phyloP scores from a whole-genome alignment of 345 rosid genomes.

The Euclidium syriacum region DNA sequence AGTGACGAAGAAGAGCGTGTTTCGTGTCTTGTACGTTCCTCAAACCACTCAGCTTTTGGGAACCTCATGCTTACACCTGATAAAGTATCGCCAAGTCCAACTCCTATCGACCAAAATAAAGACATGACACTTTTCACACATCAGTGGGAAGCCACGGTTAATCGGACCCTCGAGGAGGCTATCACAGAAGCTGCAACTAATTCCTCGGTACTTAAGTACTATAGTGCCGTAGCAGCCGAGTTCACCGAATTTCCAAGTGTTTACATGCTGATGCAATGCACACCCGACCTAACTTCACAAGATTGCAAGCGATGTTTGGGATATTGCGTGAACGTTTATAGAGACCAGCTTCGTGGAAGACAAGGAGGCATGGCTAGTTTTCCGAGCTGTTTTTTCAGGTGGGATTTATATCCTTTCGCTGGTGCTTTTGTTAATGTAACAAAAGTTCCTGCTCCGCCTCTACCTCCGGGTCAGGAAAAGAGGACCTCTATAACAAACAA shows the following conservation, averaged over 20 bases:
- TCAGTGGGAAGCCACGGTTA: too few species aligned
- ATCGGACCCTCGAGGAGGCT: too few species aligned
- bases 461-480: background rate
- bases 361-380: constrained; percentile 28
- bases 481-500: too few species aligned
- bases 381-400: constrained; percentile 38
- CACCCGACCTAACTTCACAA: constrained; percentile 31
- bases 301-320: constrained; percentile 24
- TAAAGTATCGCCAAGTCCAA: too few species aligned
- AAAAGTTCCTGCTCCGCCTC: background rate
- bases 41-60: too few species aligned
- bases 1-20: too few species aligned
- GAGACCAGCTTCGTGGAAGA: constrained; percentile 26
- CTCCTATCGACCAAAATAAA: too few species aligned
- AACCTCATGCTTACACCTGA: too few species aligned
- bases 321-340: background rate
- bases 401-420: constrained; percentile 38
- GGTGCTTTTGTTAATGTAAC: background rate
- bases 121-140: too few species aligned
- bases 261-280: constrained; percentile 33
- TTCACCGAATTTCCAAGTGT: background rate
- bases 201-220: constrained; percentile 22
- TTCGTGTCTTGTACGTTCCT: too few species aligned
- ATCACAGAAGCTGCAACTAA: too few species aligned
- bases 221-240: constrained; percentile 15